phyloP scores from a whole-genome alignment of 768 basidiomycete species.

The Tulasnella sp. region DNA sequence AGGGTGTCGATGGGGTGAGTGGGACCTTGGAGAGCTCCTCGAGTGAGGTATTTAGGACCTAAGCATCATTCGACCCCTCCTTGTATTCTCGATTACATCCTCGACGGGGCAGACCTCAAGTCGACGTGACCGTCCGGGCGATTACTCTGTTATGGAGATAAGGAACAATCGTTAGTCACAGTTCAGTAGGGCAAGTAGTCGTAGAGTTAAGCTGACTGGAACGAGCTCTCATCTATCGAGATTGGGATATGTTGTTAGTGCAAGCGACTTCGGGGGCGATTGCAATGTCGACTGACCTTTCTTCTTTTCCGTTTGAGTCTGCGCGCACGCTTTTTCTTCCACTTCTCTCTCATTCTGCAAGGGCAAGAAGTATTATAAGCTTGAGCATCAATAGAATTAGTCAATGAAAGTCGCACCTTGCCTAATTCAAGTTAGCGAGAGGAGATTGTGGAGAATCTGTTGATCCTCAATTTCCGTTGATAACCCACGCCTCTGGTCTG shows the following conservation, averaged over 20 bases:
- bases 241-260: background rate
- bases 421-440: background rate
- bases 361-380: too few relatives aligned
- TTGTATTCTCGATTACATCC: too few relatives aligned
- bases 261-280: background rate
- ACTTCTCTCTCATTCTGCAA: slow-evolving; percentile 17
- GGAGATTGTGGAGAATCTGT: too few relatives aligned
- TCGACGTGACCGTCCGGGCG: slow-evolving; percentile 6
- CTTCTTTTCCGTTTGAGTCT: slow-evolving; percentile 16
- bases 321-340: slow-evolving; percentile 17
- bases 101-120: slow-evolving; percentile 1
- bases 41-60: too few relatives aligned
- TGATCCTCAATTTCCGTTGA: background rate
- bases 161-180: background rate
- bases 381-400: background rate
- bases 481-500: background rate
- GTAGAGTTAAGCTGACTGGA: slow-evolving; percentile 1
- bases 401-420: background rate
- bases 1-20: too few relatives aligned
- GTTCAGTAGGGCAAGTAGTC: background rate
- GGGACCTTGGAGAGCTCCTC: too few relatives aligned
- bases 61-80: too few relatives aligned
- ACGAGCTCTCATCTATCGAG: slow-evolving; percentile 15
- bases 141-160: slow-evolving; percentile 2
- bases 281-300: slow-evolving; percentile 2